Evolutionary conservation across 331 rosid genomes (phyloP).

Genomic region (Spiraea crenata): DNA sequence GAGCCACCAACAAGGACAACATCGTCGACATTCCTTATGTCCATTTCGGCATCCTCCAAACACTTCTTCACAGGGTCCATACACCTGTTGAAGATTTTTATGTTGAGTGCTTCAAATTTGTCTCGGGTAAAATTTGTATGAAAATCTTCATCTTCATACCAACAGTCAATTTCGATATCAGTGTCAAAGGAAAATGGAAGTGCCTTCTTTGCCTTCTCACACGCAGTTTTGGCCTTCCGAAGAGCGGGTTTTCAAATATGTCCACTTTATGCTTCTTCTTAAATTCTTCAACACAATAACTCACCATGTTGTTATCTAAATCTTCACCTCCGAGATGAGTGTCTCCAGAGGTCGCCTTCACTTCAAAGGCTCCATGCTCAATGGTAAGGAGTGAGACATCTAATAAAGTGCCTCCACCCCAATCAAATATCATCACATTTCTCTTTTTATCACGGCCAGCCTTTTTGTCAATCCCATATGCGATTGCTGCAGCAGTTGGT

Average conservation of each 20-base stretch:
- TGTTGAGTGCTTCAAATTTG: not conserved
- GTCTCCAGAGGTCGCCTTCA: slow-evolving; percentile 3
- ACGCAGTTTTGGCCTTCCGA: not conserved
- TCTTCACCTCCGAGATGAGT: slow-evolving; percentile 5
- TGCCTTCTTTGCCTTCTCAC: slow-evolving; percentile 2
- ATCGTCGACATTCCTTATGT: not conserved
- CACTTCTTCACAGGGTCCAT: slow-evolving; percentile 1
- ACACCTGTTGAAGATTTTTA: not conserved
- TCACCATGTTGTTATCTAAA: slow-evolving; percentile 2
- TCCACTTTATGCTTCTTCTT: not conserved
- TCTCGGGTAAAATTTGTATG: not conserved
- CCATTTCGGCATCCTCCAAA: not conserved
- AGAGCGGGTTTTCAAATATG: not conserved
- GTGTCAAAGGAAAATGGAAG: not conserved
- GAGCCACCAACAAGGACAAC: slow-evolving; percentile 6
- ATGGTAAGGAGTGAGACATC: slow-evolving; percentile 10
- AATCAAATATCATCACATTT: slow-evolving; percentile 4
- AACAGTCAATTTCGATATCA: not conserved
- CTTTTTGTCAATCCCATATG: not conserved
- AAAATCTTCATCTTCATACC: slow-evolving; percentile 3
- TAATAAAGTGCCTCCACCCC: not conserved
- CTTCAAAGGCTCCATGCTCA: not conserved
- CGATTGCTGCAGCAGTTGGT: not conserved
- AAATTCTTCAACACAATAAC: not conserved
- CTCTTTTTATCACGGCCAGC: not conserved